Percentiles rank a stretch among this genome's conserved stretches.
Conservation (phyloP, 495 filamentous ascomycete species). For the Lophiostoma macrostomum region DNA sequence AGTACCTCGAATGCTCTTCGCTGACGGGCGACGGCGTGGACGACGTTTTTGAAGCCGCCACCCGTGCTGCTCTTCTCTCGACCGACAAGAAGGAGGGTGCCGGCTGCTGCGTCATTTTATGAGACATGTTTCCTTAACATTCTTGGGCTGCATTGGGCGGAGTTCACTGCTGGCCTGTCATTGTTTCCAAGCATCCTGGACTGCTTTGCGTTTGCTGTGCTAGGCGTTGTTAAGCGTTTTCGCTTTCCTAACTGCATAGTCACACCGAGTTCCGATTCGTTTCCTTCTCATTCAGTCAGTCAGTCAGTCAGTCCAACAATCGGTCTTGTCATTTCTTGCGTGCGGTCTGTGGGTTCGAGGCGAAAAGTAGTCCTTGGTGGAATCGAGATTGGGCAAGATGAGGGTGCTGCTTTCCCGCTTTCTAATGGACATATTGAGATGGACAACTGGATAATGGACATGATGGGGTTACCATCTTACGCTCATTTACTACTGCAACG, state of each 20-base stretch:
- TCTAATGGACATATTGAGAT: constrained; percentile 26
- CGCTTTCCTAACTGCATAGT: constrained; percentile 2
- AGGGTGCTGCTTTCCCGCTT: background rate
- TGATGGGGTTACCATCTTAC: constrained; percentile 26
- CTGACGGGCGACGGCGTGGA: constrained; percentile 97
- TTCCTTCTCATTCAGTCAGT: too few relatives aligned
- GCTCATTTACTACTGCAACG: too few relatives aligned
- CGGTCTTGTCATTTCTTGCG: too few relatives aligned
- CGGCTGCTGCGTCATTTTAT: constrained; percentile 92
- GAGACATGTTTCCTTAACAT: constrained; percentile 38
- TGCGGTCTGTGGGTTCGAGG: background rate
- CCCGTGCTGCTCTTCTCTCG: constrained; percentile 85
- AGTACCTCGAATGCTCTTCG: constrained; percentile 96
- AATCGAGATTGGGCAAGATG: background rate
- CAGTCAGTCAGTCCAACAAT: too few relatives aligned
- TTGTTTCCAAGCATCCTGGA: constrained; percentile 1
- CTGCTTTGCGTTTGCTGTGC: constrained; percentile 14
- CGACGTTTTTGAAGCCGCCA: constrained; percentile 98
- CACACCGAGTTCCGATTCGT: background rate
- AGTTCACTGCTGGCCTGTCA: constrained; percentile 12
- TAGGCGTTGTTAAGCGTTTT: constrained; percentile 14
- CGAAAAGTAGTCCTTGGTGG: constrained; percentile 7
- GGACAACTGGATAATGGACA: constrained; percentile 4
- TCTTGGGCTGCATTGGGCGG: constrained; percentile 31
- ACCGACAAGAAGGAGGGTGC: constrained; percentile 82